phyloP scores from a whole-genome alignment of 1,139 yeast species.

The Blastobotrys serpentis region DNA sequence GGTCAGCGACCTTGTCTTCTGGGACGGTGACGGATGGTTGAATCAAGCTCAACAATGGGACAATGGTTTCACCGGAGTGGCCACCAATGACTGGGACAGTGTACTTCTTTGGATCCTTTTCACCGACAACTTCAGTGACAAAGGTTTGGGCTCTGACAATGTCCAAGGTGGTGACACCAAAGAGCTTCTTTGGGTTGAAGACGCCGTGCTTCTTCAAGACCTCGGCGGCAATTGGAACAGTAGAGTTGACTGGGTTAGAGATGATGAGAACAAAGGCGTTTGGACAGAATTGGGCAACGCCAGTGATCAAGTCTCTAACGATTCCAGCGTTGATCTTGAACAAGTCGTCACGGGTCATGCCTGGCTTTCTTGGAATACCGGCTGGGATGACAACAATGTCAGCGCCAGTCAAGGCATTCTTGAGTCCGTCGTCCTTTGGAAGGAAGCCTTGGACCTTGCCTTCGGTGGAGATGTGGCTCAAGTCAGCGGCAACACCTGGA shows the following conservation, averaged over 20 bases:
- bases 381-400: slow-evolving; percentile 96
- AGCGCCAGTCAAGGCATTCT: slow-evolving; percentile 71
- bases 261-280: slow-evolving; percentile 84
- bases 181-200: slow-evolving; percentile 86
- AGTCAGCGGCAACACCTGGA: slow-evolving; percentile 96
- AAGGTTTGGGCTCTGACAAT: slow-evolving; percentile 92
- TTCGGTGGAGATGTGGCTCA: slow-evolving; percentile 89
- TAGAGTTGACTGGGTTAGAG: slow-evolving; percentile 97
- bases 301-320: slow-evolving; percentile 87
- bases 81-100: slow-evolving; percentile 81
- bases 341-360: slow-evolving; percentile 94
- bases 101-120: slow-evolving; percentile 57
- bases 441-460: slow-evolving; percentile 76
- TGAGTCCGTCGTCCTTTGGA: slow-evolving; percentile 83
- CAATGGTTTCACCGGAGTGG: slow-evolving; percentile 97
- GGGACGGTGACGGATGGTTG: slow-evolving; percentile 49
- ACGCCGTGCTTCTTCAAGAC: slow-evolving; percentile 82
- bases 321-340: slow-evolving; percentile 97
- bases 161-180: slow-evolving; percentile 97
- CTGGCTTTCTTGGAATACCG: slow-evolving; percentile 99
- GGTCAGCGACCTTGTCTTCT: slow-evolving; percentile 55
- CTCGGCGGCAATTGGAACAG: slow-evolving; percentile 97
- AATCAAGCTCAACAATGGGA: slow-evolving; percentile 83
- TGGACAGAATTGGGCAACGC: slow-evolving; percentile 83
- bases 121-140: slow-evolving; percentile 64